Evolutionary conservation across 148 eudicot species (phyloP), one percentile per base, ranked within the genome.

Genomic region (Rhododendron molle): DNA sequence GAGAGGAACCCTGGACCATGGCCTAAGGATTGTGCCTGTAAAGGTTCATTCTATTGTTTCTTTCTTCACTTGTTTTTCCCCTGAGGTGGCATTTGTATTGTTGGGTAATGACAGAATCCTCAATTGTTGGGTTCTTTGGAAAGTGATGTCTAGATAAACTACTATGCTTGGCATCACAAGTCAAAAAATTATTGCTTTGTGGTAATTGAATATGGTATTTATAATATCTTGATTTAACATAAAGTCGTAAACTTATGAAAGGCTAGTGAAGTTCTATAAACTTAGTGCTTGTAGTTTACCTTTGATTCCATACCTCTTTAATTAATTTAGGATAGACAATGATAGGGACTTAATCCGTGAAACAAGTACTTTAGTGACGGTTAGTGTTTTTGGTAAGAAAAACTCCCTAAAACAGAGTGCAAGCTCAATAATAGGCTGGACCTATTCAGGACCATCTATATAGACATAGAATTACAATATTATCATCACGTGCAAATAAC

Each of bases 41-140:
- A 49, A 79, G 58, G 23, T 79, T 79, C 62, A 49, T 82, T 60
- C 34, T 38, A 28, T 60, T 56, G 32, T 62, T 60, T 82, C 84
- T 60, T 56, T 26, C 18, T 38, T 12, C 36, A 21, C 40, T 20
- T 20, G 26, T 82, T 60, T 60, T 81, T 12, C 38, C 67, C 34
- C 49, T 34, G 62, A 28, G 15, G 38, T 49, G 65, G 65, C 28
- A 5, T 52, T n/a, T 28, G 9, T 15, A 5, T 36, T 34, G 52
- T 49, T 28, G 15, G 38, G 32, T 49, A 28, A 49, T 49, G 38
- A 49, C 60, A 47, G 1, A 54, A 28, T 49, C 38, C 18, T 79
- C 38, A 49, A 49, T 79, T 49, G 40, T 49, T 49, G 82, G 23
- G 10, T 79, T 79, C 60, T 28, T 14, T 79, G 23, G 21, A 49